Evolutionary conservation across 495 filamentous ascomycete species (phyloP).

Genomic region (Niebla homalea): DNA sequence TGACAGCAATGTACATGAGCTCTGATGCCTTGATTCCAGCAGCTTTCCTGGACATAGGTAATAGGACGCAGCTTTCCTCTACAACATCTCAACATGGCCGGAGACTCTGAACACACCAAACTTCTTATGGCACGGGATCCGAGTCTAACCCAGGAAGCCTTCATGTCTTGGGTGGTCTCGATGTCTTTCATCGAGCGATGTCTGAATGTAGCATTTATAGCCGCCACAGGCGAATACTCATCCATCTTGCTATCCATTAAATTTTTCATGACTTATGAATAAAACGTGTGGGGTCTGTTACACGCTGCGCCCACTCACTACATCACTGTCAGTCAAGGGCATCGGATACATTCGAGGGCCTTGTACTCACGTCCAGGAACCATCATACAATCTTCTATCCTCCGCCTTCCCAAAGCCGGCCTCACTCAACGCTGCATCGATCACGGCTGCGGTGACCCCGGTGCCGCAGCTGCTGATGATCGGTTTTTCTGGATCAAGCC

Average conservation of each 20-base stretch:
- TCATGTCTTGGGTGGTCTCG: too few relatives aligned
- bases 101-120: too few relatives aligned
- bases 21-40: too few relatives aligned
- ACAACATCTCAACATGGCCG: too few relatives aligned
- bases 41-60: too few relatives aligned
- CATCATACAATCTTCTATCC: conserved; percentile 75
- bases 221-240: too few relatives aligned
- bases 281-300: conserved; percentile 43
- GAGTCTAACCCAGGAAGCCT: too few relatives aligned
- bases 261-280: conserved; percentile 36
- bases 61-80: too few relatives aligned
- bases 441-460: conserved; percentile 84
- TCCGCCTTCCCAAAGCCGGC: conserved; percentile 58
- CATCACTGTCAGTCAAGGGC: conserved; percentile 8
- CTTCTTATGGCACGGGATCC: too few relatives aligned
- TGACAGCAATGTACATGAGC: too few relatives aligned
- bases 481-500: conserved; percentile 66
- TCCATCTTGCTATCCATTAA: not conserved
- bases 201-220: too few relatives aligned
- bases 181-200: too few relatives aligned
- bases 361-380: conserved; percentile 85
- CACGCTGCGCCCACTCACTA: conserved; percentile 68
- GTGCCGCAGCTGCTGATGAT: conserved; percentile 88
- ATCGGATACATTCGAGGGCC: not conserved
- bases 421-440: conserved; percentile 74